Base-by-base conservation (phyloP, 495 filamentous ascomycete genomes). In the Chaetomium cochliodes region DNA sequence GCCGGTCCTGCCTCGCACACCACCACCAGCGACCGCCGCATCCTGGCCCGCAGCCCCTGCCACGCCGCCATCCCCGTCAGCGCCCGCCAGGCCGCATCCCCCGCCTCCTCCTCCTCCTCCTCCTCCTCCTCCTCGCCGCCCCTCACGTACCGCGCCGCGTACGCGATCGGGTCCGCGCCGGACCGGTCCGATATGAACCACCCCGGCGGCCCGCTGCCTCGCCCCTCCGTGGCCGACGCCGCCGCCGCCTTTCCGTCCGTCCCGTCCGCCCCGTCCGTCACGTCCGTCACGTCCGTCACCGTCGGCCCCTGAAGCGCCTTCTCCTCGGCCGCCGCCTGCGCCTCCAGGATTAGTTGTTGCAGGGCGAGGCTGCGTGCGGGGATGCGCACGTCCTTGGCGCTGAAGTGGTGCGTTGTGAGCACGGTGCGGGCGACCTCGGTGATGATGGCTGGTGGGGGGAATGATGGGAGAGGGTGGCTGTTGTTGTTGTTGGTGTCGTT, bases 171-270 rank as follows among this genome's bases (percentile, higher is more conserved):
- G 60, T 84, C 83, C 7, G 81, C 56, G 1, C 74, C 81, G 6
- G 82, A 85, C 8, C 83, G 74, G 66, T 84, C 83, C 0, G 82
- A 81, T 59, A 85, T 75, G 67, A 80, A 79, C 79, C 81, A 82
- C 25, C 37, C 12, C 49, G 37, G 15, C 49, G 37, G 15, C 30
- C 16, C 4, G 68, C 7, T 30, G 26, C 46, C 9, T 0, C n/a
- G 1, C 9, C 44, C 18, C 30, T 7, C 30, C 3, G 33, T 37
- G 5, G 8, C 6, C 8, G 11, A 3, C 33, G 33, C 33, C 33
- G 6, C 33, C 9, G 8, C 11, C 33, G 11, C 33, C 33, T 9
- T 8, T 37, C 5, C 11, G 6, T 9, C 33, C 8, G 6, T 12
- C 33, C 12, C 44, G 8, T 12, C 44, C 9, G 1, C 44, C 44